Conservation (phyloP, 2,329 filamentous ascomycete species). For the Fusarium sacchari region DNA sequence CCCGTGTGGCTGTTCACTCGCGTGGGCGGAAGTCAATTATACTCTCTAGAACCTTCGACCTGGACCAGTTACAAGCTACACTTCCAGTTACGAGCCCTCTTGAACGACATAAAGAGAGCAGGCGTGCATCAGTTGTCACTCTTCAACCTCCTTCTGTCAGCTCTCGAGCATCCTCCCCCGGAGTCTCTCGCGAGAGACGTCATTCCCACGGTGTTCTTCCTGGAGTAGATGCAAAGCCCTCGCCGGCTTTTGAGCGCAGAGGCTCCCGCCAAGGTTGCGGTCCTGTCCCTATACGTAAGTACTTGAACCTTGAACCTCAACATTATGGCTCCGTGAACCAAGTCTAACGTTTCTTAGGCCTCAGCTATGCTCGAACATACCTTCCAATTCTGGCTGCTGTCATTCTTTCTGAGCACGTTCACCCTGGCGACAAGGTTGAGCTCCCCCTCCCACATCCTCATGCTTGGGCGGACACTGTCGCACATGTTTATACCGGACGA, state of each 20-base stretch:
- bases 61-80: constrained; percentile 58
- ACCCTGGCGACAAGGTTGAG: constrained; percentile 64
- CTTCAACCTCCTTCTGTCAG: constrained; percentile 8
- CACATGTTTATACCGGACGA: constrained; percentile 64
- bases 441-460: constrained; percentile 67
- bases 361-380: constrained; percentile 46
- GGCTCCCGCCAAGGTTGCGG: constrained; percentile 10
- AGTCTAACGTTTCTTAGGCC: constrained; percentile 38
- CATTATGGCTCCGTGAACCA: neutral
- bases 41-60: constrained; percentile 61
- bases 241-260: constrained; percentile 17
- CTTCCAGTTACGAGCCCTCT: constrained; percentile 51
- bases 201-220: constrained; percentile 22
- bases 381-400: constrained; percentile 65
- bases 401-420: constrained; percentile 63
- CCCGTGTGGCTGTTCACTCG: constrained; percentile 46
- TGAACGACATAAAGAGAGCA: constrained; percentile 3
- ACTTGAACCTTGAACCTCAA: constrained; percentile 3
- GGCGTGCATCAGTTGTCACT: constrained; percentile 28
- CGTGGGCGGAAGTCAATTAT: constrained; percentile 56
- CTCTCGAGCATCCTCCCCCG: constrained; percentile 19
- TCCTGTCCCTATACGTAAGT: constrained; percentile 42
- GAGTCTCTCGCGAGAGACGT: constrained; percentile 9
- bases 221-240: neutral
- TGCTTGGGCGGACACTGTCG: constrained; percentile 65